A percentile compares a stretch with the other conserved stretches of the same genome.
These are phyloP conservation scores for Gonapodya sp. DNA, from an alignment of 192 early-diverging fungal genomes.

Conservation along the genomic window DNA sequence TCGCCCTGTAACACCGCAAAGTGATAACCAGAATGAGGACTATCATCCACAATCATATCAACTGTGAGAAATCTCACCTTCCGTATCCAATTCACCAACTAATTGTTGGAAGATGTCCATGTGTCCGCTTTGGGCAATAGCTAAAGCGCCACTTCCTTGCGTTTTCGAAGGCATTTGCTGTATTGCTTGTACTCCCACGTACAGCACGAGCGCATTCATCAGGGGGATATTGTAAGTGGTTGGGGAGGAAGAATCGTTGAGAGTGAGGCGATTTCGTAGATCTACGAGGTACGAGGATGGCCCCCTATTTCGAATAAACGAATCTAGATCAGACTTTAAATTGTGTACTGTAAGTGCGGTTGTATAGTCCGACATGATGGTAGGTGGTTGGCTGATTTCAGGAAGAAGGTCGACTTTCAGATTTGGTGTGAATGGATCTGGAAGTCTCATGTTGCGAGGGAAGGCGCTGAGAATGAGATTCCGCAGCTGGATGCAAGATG, in stretches of 20 bases:
- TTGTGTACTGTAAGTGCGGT: conserved; percentile 43
- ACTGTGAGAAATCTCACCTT: conserved; percentile 38
- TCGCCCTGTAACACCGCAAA: conserved; percentile 43
- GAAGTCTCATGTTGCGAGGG: conserved; percentile 86
- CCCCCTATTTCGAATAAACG: conserved; percentile 50
- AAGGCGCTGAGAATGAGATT: conserved; percentile 96
- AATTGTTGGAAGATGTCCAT: conserved; percentile 80
- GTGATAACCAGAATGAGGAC: too few relatives aligned
- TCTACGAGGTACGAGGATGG: conserved; percentile 49
- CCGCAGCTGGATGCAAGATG: conserved; percentile 83
- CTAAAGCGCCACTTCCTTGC: conserved; percentile 23
- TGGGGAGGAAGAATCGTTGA: conserved; percentile 18
- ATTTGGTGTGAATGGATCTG: conserved; percentile 93
- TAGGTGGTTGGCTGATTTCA: conserved; percentile 77
- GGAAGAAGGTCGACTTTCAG: conserved; percentile 84
- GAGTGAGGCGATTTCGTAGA: conserved; percentile 38
- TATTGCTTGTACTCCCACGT: conserved; percentile 75
- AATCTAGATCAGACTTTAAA: conserved; percentile 66
- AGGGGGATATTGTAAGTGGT: conserved; percentile 65
- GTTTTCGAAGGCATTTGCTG: conserved; percentile 20
- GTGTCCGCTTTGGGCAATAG: conserved; percentile 51
- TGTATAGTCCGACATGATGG: conserved; percentile 79
- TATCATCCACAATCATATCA: too few relatives aligned
- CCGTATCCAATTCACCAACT: conserved; percentile 61
- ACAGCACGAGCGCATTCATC: conserved; percentile 81